These are phyloP conservation scores for Blastocystis sp. DNA, from an alignment of 352 stramenopile species.

Conservation along the genomic window DNA sequence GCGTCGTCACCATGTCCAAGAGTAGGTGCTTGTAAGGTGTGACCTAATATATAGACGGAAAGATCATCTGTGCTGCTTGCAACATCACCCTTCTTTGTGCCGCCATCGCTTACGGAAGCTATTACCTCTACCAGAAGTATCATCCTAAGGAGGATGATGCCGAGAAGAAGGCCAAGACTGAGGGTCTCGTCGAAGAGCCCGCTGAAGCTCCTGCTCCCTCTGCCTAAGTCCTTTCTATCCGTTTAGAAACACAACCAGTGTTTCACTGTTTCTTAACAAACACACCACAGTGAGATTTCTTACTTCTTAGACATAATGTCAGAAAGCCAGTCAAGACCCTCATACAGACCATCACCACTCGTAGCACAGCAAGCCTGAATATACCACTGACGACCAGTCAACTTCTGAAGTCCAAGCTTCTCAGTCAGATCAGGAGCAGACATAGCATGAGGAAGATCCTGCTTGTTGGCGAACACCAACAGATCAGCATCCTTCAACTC, in stretches of 20 bases:
- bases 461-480: constrained; percentile 98
- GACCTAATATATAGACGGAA: constrained; percentile 17
- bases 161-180: too few relatives aligned
- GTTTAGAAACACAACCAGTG: too few relatives aligned
- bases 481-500: constrained; percentile 92
- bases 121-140: constrained; percentile 5
- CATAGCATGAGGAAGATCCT: constrained; percentile 97
- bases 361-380: constrained; percentile 98
- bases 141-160: too few relatives aligned
- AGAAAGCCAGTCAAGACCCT: constrained; percentile 96
- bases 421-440: constrained; percentile 95
- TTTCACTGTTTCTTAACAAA: too few relatives aligned
- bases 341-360: constrained; percentile 95
- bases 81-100: constrained; percentile 18
- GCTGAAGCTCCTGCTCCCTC: too few relatives aligned
- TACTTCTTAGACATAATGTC: constrained; percentile 78
- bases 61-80: constrained; percentile 8
- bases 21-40: not conserved
- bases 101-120: not conserved
- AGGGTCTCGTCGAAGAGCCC: too few relatives aligned
- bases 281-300: not conserved
- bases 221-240: too few relatives aligned
- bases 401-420: constrained; percentile 91
- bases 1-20: not conserved
- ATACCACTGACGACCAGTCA: constrained; percentile 96